Evolutionary conservation across 495 filamentous ascomycete genomes (phyloP).

Genomic region (Penicillium chermesinum): DNA sequence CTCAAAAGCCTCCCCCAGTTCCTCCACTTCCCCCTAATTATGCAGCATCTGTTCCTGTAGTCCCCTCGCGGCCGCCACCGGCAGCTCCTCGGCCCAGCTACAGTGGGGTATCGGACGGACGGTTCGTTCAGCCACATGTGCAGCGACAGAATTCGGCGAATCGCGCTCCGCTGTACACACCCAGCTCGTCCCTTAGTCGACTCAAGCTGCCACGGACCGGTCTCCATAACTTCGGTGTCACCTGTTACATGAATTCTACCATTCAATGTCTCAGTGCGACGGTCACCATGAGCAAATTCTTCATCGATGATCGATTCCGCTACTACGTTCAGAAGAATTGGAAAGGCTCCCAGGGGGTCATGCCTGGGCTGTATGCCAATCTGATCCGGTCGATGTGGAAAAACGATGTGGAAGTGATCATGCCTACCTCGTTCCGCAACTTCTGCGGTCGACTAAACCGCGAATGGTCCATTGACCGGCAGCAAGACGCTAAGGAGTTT

Average conservation of each 20-base stretch:
- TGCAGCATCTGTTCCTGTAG: slow-evolving; percentile 39
- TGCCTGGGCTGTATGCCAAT: slow-evolving; percentile 69
- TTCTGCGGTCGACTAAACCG: slow-evolving; percentile 53
- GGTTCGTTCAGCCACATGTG: slow-evolving; percentile 48
- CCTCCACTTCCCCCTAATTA: slow-evolving; percentile 27
- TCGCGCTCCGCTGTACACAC: slow-evolving; percentile 42
- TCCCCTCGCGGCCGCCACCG: slow-evolving; percentile 66
- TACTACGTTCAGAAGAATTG: slow-evolving; percentile 57
- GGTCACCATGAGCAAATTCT: slow-evolving; percentile 62
- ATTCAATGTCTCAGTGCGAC: slow-evolving; percentile 81
- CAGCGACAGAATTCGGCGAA: slow-evolving; percentile 42
- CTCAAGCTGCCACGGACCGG: slow-evolving; percentile 64
- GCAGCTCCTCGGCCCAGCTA: slow-evolving; percentile 81
- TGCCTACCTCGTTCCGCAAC: slow-evolving; percentile 49
- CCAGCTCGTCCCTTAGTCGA: slow-evolving; percentile 37
- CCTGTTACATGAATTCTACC: slow-evolving; percentile 87
- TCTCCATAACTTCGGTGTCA: slow-evolving; percentile 71
- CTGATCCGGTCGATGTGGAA: slow-evolving; percentile 70
- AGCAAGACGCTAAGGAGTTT: slow-evolving; percentile 79
- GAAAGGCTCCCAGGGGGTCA: slow-evolving; percentile 70
- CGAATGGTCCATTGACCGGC: slow-evolving; percentile 57
- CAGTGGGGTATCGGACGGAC: slow-evolving; percentile 74
- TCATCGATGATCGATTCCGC: slow-evolving; percentile 54
- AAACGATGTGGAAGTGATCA: slow-evolving; percentile 59
- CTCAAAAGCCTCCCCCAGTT: too few species aligned